These are phyloP conservation scores for Oryza punctata DNA, from an alignment of 176 grass and related monocot species.

Conservation along the genomic window DNA sequence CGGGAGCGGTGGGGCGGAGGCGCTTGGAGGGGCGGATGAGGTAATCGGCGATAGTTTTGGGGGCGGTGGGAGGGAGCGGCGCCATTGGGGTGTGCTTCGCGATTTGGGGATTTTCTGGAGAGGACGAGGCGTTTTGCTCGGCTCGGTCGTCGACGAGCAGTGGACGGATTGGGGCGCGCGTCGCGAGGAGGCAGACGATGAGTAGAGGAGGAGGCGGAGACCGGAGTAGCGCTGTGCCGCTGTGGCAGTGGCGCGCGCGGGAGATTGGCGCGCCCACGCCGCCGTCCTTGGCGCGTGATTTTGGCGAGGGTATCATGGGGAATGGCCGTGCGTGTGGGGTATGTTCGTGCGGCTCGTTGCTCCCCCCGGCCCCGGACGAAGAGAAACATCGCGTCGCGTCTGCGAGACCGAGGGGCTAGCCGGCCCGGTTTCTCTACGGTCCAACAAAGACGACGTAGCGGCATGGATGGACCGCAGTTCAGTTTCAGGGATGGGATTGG, in stretches of 20 bases:
- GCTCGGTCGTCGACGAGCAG: background rate
- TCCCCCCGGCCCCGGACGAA: too few species aligned
- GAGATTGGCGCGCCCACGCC: background rate
- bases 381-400: too few species aligned
- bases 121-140: background rate
- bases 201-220: background rate
- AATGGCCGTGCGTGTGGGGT: too few species aligned
- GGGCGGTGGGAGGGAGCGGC: conserved; percentile 46
- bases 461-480: too few species aligned
- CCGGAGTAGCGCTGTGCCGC: too few species aligned
- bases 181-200: background rate
- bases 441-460: too few species aligned
- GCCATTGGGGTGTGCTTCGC: conserved; percentile 6
- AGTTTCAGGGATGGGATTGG: too few species aligned
- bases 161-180: background rate
- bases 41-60: conserved; percentile 72
- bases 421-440: too few species aligned
- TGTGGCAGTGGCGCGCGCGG: background rate
- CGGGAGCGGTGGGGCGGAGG: conserved; percentile 39
- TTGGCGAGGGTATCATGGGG: background rate
- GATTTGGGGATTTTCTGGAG: background rate
- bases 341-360: too few species aligned
- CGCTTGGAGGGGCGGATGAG: conserved; percentile 74
- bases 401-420: too few species aligned
- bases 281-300: background rate